Evolutionary conservation across 371 early-diverging fungal species (phyloP).

Genomic region (Mucor ambiguus): DNA sequence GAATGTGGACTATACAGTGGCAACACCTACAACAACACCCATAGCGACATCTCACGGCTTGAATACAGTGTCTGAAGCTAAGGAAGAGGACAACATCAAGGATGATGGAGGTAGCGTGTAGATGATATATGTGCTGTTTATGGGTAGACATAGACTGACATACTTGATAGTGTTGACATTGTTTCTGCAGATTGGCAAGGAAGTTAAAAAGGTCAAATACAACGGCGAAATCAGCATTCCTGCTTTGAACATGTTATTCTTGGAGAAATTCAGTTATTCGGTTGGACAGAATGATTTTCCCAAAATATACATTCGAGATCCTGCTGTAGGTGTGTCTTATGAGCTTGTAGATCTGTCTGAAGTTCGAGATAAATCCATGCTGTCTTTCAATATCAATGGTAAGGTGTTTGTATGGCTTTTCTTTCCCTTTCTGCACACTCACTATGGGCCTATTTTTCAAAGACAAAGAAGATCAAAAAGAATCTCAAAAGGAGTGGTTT

Average conservation of each 20-base stretch:
- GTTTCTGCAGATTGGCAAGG: conserved; percentile 62
- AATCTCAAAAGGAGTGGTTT: conserved; percentile 37
- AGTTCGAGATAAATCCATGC: conserved; percentile 61
- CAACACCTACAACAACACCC: background rate
- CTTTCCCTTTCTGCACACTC: background rate
- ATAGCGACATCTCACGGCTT: background rate
- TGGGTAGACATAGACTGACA: background rate
- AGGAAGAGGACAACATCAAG: conserved; percentile 7
- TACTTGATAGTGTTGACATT: conserved; percentile 34
- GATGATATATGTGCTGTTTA: background rate
- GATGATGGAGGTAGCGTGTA: conserved; percentile 9
- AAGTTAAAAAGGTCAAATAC: conserved; percentile 60
- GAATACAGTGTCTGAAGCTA: conserved; percentile 26
- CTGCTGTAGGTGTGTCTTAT: conserved; percentile 60
- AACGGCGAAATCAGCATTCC: conserved; percentile 61
- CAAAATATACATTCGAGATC: conserved; percentile 70
- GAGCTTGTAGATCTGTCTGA: conserved; percentile 71
- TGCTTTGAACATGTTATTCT: conserved; percentile 66
- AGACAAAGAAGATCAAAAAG: conserved; percentile 17
- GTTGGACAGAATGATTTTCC: conserved; percentile 67
- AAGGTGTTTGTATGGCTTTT: conserved; percentile 11
- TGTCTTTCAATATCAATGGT: conserved; percentile 71
- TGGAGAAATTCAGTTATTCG: conserved; percentile 67
- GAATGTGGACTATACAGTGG: conserved; percentile 7
- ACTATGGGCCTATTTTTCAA: background rate